phyloP scores from a whole-genome alignment of 2,329 filamentous ascomycete genomes.

The Aphanocladium album region DNA sequence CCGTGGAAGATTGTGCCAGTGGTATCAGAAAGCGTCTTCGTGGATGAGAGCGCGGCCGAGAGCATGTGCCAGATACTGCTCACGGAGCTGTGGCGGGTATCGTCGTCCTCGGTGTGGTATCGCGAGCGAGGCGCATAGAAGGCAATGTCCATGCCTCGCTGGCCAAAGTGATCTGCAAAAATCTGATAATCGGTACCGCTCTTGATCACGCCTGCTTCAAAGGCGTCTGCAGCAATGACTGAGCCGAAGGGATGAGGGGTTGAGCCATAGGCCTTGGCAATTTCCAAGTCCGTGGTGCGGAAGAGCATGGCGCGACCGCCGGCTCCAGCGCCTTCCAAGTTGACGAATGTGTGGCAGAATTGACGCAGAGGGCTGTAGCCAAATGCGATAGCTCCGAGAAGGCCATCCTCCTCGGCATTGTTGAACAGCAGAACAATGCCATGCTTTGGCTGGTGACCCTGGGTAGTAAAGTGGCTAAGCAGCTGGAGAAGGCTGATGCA shows the following conservation, averaged over 20 bases:
- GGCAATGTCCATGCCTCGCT: conserved; percentile 85
- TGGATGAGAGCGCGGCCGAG: conserved; percentile 71
- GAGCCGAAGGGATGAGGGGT: conserved; percentile 75
- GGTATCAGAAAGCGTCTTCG: conserved; percentile 64
- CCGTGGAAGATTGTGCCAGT: conserved; percentile 63
- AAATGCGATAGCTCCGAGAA: conserved; percentile 83
- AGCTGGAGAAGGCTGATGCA: conserved; percentile 83
- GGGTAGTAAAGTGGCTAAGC: conserved; percentile 75
- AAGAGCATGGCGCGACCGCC: conserved; percentile 86
- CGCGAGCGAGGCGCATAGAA: conserved; percentile 81
- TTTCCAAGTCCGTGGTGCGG: conserved; percentile 79
- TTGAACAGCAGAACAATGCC: conserved; percentile 85
- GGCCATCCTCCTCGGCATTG: conserved; percentile 90
- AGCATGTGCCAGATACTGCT: conserved; percentile 90
- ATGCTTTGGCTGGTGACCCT: conserved; percentile 66
- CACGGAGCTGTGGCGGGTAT: conserved; percentile 69
- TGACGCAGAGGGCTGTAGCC: conserved; percentile 74
- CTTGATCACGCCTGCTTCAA: conserved; percentile 69
- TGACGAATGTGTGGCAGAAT: conserved; percentile 83
- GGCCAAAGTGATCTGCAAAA: conserved; percentile 69
- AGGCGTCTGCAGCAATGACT: conserved; percentile 78
- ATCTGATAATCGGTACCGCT: conserved; percentile 89
- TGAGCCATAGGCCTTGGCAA: conserved; percentile 71
- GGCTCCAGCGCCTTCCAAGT: conserved; percentile 90
- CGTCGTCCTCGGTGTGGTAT: conserved; percentile 90